A percentile compares a stretch with the other conserved stretches of the same genome.
Conservation (phyloP, 169 alveolate genomes). For the Theileria orientalis region DNA sequence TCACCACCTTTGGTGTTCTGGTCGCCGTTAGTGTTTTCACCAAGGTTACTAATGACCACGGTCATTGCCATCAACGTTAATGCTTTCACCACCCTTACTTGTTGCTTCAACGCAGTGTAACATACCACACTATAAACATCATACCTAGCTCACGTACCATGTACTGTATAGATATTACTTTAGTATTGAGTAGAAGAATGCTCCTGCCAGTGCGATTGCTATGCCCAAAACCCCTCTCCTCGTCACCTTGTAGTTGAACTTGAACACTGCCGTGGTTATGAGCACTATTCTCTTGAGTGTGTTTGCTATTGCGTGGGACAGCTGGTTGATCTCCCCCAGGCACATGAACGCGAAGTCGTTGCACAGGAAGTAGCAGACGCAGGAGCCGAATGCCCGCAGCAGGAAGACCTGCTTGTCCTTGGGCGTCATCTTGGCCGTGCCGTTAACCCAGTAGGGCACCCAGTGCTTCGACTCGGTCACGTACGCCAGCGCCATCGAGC, state of each 20-base stretch:
- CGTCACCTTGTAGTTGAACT: slow-evolving; percentile 73
- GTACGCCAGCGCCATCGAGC: slow-evolving; percentile 72
- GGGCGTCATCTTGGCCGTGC: slow-evolving; percentile 46
- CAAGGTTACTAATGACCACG: too few species aligned
- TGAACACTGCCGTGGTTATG: slow-evolving; percentile 71
- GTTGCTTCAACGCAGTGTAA: too few species aligned
- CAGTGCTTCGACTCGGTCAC: slow-evolving; percentile 63
- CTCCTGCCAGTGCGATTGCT: slow-evolving; percentile 77
- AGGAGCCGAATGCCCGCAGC: slow-evolving; percentile 55
- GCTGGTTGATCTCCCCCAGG: slow-evolving; percentile 75
- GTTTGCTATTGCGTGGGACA: slow-evolving; percentile 82
- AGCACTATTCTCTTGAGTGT: slow-evolving; percentile 79
- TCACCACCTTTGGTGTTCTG: too few species aligned
- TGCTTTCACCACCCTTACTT: too few species aligned
- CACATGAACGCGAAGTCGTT: slow-evolving; percentile 81
- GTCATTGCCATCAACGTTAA: too few species aligned
- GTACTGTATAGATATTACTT: too few species aligned
- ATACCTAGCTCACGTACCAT: too few species aligned
- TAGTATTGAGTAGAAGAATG: slow-evolving; percentile 70
- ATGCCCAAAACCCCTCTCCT: slow-evolving; percentile 73
- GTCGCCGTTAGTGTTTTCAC: too few species aligned
- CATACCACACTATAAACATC: too few species aligned
- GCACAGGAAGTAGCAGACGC: slow-evolving; percentile 76
- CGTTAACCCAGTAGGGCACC: slow-evolving; percentile 54
- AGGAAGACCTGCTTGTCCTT: slow-evolving; percentile 13